Evolutionary conservation across 805 yeast genomes (phyloP).

Genomic region (Hanseniaspora valbyensis): DNA sequence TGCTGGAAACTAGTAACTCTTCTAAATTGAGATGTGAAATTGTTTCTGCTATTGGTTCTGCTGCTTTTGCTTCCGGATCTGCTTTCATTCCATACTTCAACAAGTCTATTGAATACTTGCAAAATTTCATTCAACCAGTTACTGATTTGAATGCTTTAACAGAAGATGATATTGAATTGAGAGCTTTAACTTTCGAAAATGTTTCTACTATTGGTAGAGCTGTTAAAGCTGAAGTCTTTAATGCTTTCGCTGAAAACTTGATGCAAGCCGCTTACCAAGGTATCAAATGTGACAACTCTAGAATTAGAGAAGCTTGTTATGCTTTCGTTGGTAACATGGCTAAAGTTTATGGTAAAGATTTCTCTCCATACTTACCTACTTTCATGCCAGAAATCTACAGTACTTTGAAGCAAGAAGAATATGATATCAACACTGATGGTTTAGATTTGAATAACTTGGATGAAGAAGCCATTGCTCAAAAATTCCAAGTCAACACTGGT

Average conservation of each 20-base stretch:
- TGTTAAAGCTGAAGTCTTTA: slow-evolving; percentile 82
- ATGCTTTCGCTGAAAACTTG: slow-evolving; percentile 74
- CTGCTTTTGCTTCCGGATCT: slow-evolving; percentile 90
- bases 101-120: slow-evolving; percentile 66
- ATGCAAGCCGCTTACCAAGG: slow-evolving; percentile 79
- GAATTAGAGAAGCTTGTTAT: slow-evolving; percentile 90
- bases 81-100: slow-evolving; percentile 77
- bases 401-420: slow-evolving; percentile 80
- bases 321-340: slow-evolving; percentile 90
- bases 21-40: slow-evolving; percentile 62
- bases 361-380: slow-evolving; percentile 71
- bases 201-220: slow-evolving; percentile 93
- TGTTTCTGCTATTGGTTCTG: slow-evolving; percentile 93
- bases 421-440: slow-evolving; percentile 49
- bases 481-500: slow-evolving; percentile 83
- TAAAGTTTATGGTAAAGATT: slow-evolving; percentile 83
- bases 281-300: slow-evolving; percentile 61
- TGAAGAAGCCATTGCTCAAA: slow-evolving; percentile 56
- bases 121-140: slow-evolving; percentile 64
- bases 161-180: slow-evolving; percentile 81
- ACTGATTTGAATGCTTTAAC: slow-evolving; percentile 63
- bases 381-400: slow-evolving; percentile 75
- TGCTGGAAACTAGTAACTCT: slow-evolving; percentile 68
- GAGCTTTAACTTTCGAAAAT: slow-evolving; percentile 87
- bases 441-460: slow-evolving; percentile 43